phyloP scores from a whole-genome alignment of 768 basidiomycete species.

The Rhodocollybia butyracea region DNA sequence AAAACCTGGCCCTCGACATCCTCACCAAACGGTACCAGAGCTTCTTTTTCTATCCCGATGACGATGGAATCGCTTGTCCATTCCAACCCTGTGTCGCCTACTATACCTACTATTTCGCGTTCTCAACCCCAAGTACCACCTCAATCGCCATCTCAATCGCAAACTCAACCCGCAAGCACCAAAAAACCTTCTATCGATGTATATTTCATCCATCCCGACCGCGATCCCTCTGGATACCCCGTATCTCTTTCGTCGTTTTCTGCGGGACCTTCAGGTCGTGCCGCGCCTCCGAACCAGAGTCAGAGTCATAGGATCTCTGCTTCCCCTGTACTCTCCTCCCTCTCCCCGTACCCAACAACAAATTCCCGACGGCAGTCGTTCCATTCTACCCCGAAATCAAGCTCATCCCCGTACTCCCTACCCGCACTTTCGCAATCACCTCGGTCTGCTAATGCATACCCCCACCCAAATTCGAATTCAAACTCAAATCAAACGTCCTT shows the following conservation, averaged over 20 bases:
- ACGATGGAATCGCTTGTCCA: slow-evolving; percentile 66
- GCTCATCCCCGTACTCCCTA: background rate
- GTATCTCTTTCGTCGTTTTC: background rate
- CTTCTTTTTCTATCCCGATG: slow-evolving; percentile 36
- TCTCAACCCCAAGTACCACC: slow-evolving; percentile 20
- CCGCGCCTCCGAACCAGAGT: too few relatives aligned
- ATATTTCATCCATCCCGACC: slow-evolving; percentile 36
- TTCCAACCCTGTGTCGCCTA: slow-evolving; percentile 65
- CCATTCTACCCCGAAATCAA: background rate
- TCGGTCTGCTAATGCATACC: background rate
- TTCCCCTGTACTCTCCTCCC: background rate
- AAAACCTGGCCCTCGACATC: slow-evolving; percentile 12
- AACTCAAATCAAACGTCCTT: too few relatives aligned
- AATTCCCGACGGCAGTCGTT: background rate
- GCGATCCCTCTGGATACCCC: too few relatives aligned
- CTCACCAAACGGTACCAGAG: slow-evolving; percentile 19
- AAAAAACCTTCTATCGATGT: slow-evolving; percentile 42
- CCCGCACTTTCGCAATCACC: background rate
- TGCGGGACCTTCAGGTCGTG: too few relatives aligned
- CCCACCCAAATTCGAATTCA: background rate
- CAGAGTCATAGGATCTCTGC: background rate
- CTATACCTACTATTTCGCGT: too few relatives aligned
- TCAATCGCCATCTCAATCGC: slow-evolving; percentile 12
- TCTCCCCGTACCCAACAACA: background rate
- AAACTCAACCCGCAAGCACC: slow-evolving; percentile 9